These are phyloP conservation scores for Aspergillus floridensis DNA, from an alignment of 2,329 filamentous ascomycete species.

Conservation along the genomic window DNA sequence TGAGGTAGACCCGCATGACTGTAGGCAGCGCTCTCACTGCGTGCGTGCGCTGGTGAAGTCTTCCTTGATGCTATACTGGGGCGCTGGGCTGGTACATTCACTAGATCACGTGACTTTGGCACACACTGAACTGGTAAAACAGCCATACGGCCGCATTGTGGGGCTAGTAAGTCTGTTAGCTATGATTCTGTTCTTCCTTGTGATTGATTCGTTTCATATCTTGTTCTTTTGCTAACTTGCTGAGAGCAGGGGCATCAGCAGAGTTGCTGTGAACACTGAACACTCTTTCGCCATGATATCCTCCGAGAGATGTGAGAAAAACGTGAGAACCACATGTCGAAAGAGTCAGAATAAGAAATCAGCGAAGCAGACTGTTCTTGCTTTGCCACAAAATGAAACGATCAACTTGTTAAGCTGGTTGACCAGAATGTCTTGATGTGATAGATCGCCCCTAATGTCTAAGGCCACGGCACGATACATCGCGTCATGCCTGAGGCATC, in stretches of 20 bases:
- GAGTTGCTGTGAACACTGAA: no score
- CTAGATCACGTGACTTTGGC: not conserved
- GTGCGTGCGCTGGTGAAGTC: not conserved
- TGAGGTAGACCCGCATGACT: not conserved
- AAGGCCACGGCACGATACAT: no score
- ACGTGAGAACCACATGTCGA: no score
- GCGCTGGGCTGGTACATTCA: not conserved
- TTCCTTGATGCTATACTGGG: not conserved
- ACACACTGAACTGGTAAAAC: not conserved
- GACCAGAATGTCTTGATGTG: no score
- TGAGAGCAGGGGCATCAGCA: not conserved
- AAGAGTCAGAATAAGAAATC: no score
- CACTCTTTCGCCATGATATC: no score
- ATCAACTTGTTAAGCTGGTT: no score
- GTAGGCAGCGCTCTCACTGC: not conserved
- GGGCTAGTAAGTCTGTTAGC: not conserved
- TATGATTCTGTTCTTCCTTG: not conserved
- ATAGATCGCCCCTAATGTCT: no score
- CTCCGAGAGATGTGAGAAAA: no score
- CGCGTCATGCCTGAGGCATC: not conserved
- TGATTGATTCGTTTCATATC: not conserved
- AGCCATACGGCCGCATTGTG: not conserved
- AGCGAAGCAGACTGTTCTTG: no score
- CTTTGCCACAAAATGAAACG: no score
- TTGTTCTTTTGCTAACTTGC: not conserved